Conservation (phyloP, 2,329 filamentous ascomycete genomes). For the Neopestalotiopsis clavispora region DNA sequence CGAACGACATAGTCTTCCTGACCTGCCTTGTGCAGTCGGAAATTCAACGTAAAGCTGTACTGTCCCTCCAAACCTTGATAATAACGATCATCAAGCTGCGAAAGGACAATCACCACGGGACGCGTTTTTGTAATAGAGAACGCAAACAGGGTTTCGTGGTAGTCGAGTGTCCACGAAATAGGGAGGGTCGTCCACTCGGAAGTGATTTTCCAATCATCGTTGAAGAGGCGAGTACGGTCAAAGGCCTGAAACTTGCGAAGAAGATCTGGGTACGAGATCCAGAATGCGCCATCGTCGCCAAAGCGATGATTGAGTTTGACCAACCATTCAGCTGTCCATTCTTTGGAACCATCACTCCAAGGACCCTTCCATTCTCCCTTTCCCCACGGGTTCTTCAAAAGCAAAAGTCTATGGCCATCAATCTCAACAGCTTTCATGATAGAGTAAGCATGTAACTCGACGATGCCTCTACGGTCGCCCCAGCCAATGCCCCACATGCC, state of each 20-base stretch:
- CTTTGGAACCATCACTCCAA: constrained; percentile 82
- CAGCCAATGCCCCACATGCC: constrained; percentile 51
- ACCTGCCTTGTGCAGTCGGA: constrained; percentile 56
- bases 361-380: constrained; percentile 80
- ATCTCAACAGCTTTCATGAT: constrained; percentile 63
- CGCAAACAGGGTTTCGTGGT: constrained; percentile 59
- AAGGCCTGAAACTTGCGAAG: constrained; percentile 63
- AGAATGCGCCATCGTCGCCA: constrained; percentile 74
- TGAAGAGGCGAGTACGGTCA: constrained; percentile 63
- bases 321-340: constrained; percentile 85
- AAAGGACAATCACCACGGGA: constrained; percentile 59
- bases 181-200: constrained; percentile 55
- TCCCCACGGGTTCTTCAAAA: constrained; percentile 80
- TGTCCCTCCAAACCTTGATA: constrained; percentile 62
- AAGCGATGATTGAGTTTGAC: constrained; percentile 74
- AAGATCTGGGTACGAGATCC: constrained; percentile 64
- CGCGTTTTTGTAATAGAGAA: constrained; percentile 54
- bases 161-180: constrained; percentile 61
- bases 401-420: constrained; percentile 66
- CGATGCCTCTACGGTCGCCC: constrained; percentile 59
- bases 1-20: constrained; percentile 60
- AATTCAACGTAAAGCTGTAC: constrained; percentile 58
- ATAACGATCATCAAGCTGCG: constrained; percentile 63
- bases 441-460: constrained; percentile 65
- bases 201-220: constrained; percentile 56